A percentile compares a stretch with the other conserved stretches of the same genome.
phyloP scores from a whole-genome alignment of 2,329 filamentous ascomycete species.

The Colletotrichum neosansevieriae region DNA sequence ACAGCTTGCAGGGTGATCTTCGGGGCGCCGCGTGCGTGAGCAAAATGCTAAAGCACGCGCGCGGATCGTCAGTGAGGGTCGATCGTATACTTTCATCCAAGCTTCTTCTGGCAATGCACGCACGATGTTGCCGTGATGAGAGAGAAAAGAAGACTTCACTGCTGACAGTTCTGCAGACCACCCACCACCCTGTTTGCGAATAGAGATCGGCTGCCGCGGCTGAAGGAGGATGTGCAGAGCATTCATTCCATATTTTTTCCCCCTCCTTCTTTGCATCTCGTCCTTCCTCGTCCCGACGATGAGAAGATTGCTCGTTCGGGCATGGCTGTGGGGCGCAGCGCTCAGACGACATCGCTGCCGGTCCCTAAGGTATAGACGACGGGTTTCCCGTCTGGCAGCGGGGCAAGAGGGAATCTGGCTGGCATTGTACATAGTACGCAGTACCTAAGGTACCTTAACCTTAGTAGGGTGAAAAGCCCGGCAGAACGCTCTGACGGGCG shows the following conservation, averaged over 20 bases:
- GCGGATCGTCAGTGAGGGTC: background rate
- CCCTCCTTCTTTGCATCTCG: background rate
- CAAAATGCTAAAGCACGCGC: constrained; percentile 2
- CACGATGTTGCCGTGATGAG: background rate
- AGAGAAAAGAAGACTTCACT: background rate
- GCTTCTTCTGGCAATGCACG: no score
- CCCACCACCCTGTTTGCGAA: no score
- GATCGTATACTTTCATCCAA: background rate
- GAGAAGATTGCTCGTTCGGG: background rate
- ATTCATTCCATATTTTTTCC: no score
- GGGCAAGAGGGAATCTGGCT: background rate
- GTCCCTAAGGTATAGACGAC: constrained; percentile 8
- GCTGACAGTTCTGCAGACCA: background rate
- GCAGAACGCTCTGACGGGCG: constrained; percentile 23
- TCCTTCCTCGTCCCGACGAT: background rate
- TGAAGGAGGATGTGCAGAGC: background rate
- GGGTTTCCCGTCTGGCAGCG: constrained; percentile 20
- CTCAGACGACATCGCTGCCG: constrained; percentile 5
- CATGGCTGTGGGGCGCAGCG: background rate
- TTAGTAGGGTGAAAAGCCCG: background rate
- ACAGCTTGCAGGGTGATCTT: constrained; percentile 13
- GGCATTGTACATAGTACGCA: background rate
- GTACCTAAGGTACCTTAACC: no score
- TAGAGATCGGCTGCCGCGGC: background rate
- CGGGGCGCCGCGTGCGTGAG: constrained; percentile 18